These are phyloP conservation scores for Backusella macrospora DNA, from an alignment of 192 early-diverging fungal species.

Conservation along the genomic window DNA sequence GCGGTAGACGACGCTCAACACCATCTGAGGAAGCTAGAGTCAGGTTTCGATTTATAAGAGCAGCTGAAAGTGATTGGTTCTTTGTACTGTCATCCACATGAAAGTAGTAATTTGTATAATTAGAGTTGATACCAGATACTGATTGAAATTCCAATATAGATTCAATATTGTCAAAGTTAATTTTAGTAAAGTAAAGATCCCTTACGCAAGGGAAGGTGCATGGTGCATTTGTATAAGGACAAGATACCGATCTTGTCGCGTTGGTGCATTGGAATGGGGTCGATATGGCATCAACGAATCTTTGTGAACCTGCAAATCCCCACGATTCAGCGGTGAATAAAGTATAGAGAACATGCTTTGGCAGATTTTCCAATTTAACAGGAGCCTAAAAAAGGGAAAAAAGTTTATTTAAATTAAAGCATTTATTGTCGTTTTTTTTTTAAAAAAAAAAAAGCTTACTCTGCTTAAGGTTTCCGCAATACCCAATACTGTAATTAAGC, in stretches of 20 bases:
- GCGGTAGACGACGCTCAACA: slow-evolving; percentile 59
- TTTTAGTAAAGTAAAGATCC: slow-evolving; percentile 63
- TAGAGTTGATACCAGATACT: slow-evolving; percentile 45
- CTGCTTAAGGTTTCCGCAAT: slow-evolving; percentile 71
- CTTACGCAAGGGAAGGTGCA: slow-evolving; percentile 68
- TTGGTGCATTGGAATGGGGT: slow-evolving; percentile 58
- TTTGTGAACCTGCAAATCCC: slow-evolving; percentile 78
- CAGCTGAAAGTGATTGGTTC: slow-evolving; percentile 19
- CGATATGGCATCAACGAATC: slow-evolving; percentile 77
- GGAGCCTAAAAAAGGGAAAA: slow-evolving; percentile 42
- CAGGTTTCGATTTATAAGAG: slow-evolving; percentile 28
- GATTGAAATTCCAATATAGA: slow-evolving; percentile 71
- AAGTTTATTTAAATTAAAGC: not conserved
- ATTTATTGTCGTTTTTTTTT: not conserved
- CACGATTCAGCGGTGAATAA: slow-evolving; percentile 74
- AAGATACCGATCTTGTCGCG: slow-evolving; percentile 25
- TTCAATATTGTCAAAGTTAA: slow-evolving; percentile 70
- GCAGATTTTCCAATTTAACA: slow-evolving; percentile 43
- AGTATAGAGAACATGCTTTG: slow-evolving; percentile 77
- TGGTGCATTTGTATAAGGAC: slow-evolving; percentile 42
- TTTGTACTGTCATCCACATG: slow-evolving; percentile 46
- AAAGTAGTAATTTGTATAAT: slow-evolving; percentile 37
- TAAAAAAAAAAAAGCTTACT: slow-evolving; percentile 42
- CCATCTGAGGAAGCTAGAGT: slow-evolving; percentile 50
- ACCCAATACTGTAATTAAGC: slow-evolving; percentile 65